phyloP scores from a whole-genome alignment of 2,329 filamentous ascomycete species.

The Colletotrichum incanum region DNA sequence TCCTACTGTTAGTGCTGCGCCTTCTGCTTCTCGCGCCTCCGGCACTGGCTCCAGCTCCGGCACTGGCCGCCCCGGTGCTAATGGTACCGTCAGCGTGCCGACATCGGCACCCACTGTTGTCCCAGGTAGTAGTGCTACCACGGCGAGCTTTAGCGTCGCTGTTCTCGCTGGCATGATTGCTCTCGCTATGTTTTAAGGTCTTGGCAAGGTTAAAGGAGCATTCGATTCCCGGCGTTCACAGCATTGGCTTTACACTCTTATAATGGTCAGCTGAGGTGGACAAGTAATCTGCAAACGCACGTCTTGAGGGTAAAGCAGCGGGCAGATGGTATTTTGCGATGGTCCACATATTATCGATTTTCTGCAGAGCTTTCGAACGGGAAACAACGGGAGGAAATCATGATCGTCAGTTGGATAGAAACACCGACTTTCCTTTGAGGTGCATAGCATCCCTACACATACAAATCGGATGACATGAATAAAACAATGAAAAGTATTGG shows the following conservation, averaged over 20 bases:
- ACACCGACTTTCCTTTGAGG: constrained; percentile 8
- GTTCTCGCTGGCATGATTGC: constrained; percentile 36
- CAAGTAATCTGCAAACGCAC: background rate
- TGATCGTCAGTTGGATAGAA: constrained; percentile 4
- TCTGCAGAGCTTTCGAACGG: background rate
- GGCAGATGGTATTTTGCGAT: background rate
- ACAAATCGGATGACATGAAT: background rate
- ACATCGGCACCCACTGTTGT: constrained; percentile 25
- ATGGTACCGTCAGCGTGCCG: constrained; percentile 37
- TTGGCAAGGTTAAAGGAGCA: background rate
- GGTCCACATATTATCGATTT: background rate
- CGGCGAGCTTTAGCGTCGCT: constrained; percentile 31
- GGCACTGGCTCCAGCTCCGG: constrained; percentile 41
- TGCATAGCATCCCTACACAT: background rate
- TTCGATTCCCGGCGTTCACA: background rate
- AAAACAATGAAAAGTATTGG: constrained; percentile 7
- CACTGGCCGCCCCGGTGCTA: constrained; percentile 42
- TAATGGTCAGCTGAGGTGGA: constrained; percentile 4
- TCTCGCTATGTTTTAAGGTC: constrained; percentile 39
- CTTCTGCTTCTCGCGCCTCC: constrained; percentile 42
- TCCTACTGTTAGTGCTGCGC: constrained; percentile 44
- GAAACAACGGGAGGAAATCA: background rate
- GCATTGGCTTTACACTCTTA: background rate
- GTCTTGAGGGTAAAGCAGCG: background rate
- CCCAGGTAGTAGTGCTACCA: constrained; percentile 21